Conservation (phyloP, 805 yeast species). For the Wickerhamiella brachini region DNA sequence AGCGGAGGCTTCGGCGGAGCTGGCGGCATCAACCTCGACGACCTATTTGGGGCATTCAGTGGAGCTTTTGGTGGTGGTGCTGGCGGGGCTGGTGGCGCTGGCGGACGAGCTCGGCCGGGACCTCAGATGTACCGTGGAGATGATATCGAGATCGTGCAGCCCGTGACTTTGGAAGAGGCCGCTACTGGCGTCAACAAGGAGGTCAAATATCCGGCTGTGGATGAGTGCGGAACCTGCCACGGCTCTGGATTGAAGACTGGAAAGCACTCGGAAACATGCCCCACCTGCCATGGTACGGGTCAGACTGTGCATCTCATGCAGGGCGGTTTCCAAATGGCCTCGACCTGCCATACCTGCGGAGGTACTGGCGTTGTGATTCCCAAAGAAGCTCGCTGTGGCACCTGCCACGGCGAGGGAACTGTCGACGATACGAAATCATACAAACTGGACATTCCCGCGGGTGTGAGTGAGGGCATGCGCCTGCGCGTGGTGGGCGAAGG, state of each 20-base stretch:
- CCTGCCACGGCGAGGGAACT: conserved; percentile 88
- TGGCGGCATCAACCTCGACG: conserved; percentile 42
- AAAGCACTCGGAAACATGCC: conserved; percentile 62
- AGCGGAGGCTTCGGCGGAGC: conserved; percentile 26
- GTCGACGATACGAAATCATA: conserved; percentile 52
- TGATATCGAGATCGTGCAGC: conserved; percentile 65
- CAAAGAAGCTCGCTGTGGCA: conserved; percentile 51
- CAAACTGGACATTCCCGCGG: conserved; percentile 74
- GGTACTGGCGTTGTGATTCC: conserved; percentile 78
- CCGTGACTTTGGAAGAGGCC: conserved; percentile 72
- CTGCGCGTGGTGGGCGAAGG: conserved; percentile 81
- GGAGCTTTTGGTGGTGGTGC: conserved; percentile 23
- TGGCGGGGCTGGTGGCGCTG: conserved; percentile 23
- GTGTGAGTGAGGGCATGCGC: conserved; percentile 75
- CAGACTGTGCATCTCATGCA: conserved; percentile 69
- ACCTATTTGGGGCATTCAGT: conserved; percentile 44
- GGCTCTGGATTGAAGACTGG: conserved; percentile 80
- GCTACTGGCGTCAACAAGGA: conserved; percentile 60
- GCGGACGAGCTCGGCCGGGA: conserved; percentile 27
- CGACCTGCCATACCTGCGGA: conserved; percentile 76
- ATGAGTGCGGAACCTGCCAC: conserved; percentile 62
- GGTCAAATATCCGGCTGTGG: conserved; percentile 60
- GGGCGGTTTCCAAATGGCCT: conserved; percentile 94
- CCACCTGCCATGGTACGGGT: conserved; percentile 87
- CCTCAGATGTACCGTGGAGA: conserved; percentile 81